Base-by-base conservation (phyloP, 352 stramenopile species). In the Pythium apleroticum region DNA sequence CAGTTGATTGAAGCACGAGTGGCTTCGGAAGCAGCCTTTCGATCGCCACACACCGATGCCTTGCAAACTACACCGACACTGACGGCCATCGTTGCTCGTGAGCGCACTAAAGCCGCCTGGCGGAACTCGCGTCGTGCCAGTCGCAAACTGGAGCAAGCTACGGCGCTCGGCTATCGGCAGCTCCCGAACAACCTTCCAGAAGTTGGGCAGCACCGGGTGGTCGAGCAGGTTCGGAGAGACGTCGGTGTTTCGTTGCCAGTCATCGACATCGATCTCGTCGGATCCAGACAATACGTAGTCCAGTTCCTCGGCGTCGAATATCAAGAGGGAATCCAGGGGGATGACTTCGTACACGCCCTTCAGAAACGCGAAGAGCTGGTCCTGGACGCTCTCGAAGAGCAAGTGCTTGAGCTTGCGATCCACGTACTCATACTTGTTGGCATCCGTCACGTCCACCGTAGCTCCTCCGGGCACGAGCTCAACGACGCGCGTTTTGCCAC, bases 301-400 rank as follows among this genome's bases (percentile, higher is more conserved):
- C 1, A 98, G 70, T 72, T 98, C 91, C 71, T 97, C 88, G 60
- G 92, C 96, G 69, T 98, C 91, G 74, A 98, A 98, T 15, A 97
- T 77, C 15, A 88, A 85, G 14, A 98, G 71, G 5, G 97, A 70
- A 12, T 90, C 73, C 49, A 92, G 79, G 0, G 93, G 93, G 55
- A 98, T 84, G 11, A 98, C 80, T 55, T 98, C 89, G 69, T 97
- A 97, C 64, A 98, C 95, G 27, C 95, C 94, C 52, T 82, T 86
- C 17, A 98, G 54, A 52, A 98, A 84, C 20, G 76, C 65, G 20
- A 58, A 56, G 3, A 94, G 66, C 71, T 94, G 85, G 20, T 60
- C 46, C 49, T 89, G 80, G 19, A 97, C 85, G 27, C 88, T 77
- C 41, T 86, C 86, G 56, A 97, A 78, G 20, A 98, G 60, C 43